phyloP scores from a whole-genome alignment of 306 rosid species.

The Rosa rugosa region DNA sequence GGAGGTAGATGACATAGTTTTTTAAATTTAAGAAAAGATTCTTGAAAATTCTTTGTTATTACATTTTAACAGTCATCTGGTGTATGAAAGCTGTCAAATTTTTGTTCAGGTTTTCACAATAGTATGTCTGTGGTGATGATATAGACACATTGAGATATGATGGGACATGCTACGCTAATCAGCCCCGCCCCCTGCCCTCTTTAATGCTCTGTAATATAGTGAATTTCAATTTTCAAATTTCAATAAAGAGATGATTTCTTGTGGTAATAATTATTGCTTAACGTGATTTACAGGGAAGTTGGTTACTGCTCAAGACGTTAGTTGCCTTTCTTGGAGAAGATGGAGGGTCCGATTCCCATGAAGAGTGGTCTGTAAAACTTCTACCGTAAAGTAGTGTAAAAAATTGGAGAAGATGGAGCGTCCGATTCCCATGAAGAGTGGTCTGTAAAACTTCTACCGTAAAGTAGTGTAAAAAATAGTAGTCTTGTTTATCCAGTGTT shows the following conservation, averaged over 20 bases:
- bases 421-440: not conserved
- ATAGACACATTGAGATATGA: not conserved
- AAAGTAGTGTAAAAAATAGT: not conserved
- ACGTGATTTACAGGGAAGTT: conserved; percentile 3
- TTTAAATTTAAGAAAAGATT: not conserved
- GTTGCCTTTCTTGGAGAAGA: not conserved
- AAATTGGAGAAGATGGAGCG: not conserved
- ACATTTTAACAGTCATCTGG: not conserved
- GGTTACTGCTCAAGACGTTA: conserved; percentile 6
- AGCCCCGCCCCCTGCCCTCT: not conserved
- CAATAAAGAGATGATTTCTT: not conserved
- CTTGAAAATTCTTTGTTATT: not conserved
- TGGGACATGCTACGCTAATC: not conserved
- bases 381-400: not conserved
- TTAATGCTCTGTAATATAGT: not conserved
- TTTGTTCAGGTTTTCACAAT: not conserved
- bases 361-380: not conserved
- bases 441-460: not conserved
- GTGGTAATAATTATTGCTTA: not conserved
- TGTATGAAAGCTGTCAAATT: not conserved
- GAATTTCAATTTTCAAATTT: not conserved
- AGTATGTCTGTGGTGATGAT: too few relatives aligned
- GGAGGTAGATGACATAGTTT: not conserved
- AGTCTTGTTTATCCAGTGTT: not conserved
- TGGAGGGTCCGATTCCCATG: not conserved